Evolutionary conservation across 192 early-diverging fungal genomes (phyloP), one percentile per base, ranked within the genome.

Genomic region (Neocallimastix lanati): DNA sequence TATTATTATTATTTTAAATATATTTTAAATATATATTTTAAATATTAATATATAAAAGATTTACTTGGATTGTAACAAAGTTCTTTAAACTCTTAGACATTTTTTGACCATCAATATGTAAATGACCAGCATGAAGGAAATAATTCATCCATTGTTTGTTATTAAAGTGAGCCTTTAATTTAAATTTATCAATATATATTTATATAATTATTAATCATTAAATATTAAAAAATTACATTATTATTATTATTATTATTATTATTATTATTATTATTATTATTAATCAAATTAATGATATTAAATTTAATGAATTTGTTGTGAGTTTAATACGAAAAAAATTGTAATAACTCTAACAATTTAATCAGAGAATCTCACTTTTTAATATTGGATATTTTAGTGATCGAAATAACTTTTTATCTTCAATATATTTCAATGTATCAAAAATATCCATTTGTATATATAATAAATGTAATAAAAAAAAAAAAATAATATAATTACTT

Each of bases 11-110:
- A n/a, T n/a, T n/a, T n/a, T n/a, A n/a, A n/a, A n/a, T n/a, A n/a
- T n/a, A n/a, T n/a, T n/a, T n/a, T n/a, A n/a, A n/a, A n/a, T n/a
- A n/a, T n/a, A n/a, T n/a, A n/a, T n/a, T n/a, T n/a, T n/a, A n/a
- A n/a, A n/a, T n/a, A n/a, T n/a, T n/a, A n/a, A n/a, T n/a, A n/a
- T n/a, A n/a, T 6, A 82, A 27, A 25, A 18, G 25, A 28, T 28
- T 58, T 30, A 85, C 92, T 84, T 93, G 86, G 78, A 99, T 95
- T n/a, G 93, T 90, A 80, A 95, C 91, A 88, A 97, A 99, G 87
- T 99, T 99, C 86, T 99, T 99, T 38, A 99, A 86, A 81, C 92
- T 93, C 88, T 99, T 99, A 80, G 93, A 95, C 97, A 99, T 99
- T 87, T 99, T 99, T 82, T 90, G 92, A 36, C 95, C 95, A 81